These are phyloP conservation scores for Nannochloropsis oceanica DNA, from an alignment of 108 stramenopile species.

Conservation along the genomic window DNA sequence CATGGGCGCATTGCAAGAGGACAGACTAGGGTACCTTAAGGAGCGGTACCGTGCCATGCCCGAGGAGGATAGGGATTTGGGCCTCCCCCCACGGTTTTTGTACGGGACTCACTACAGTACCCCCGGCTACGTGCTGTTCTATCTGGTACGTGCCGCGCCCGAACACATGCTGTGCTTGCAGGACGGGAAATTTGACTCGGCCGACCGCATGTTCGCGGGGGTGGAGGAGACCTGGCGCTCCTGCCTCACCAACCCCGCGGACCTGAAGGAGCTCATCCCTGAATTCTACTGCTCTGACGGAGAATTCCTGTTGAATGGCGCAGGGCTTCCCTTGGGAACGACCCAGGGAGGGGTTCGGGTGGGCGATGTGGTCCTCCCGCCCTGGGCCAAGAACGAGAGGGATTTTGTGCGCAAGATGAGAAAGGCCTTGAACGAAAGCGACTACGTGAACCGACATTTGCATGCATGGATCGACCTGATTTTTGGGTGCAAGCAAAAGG, in stretches of 20 bases:
- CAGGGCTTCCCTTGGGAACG: slow-evolving; percentile 65
- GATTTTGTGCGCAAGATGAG: slow-evolving; percentile 73
- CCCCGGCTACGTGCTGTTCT: slow-evolving; percentile 95
- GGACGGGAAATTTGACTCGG: slow-evolving; percentile 75
- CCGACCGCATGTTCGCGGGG: slow-evolving; percentile 83
- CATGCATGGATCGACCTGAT: slow-evolving; percentile 95
- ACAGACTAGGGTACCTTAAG: slow-evolving; percentile 13
- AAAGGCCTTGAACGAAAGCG: slow-evolving; percentile 72
- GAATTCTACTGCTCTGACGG: slow-evolving; percentile 69
- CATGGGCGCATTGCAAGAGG: slow-evolving; percentile 36
- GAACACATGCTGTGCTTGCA: slow-evolving; percentile 96
- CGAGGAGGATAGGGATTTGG: slow-evolving; percentile 18
- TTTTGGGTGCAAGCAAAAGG: slow-evolving; percentile 78
- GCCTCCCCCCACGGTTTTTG: slow-evolving; percentile 51
- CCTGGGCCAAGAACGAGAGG: slow-evolving; percentile 68
- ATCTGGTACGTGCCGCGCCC: slow-evolving; percentile 78
- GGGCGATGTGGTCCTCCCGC: slow-evolving; percentile 69
- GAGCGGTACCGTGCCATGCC: slow-evolving; percentile 33
- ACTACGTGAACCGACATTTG: slow-evolving; percentile 57
- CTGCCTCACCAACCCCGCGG: slow-evolving; percentile 69
- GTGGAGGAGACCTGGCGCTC: slow-evolving; percentile 58
- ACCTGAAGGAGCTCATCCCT: slow-evolving; percentile 93
- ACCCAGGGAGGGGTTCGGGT: slow-evolving; percentile 68
- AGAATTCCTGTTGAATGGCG: slow-evolving; percentile 71
- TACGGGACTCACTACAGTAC: slow-evolving; percentile 91